Conservation (phyloP, 305 asterid species). For the Solanum hybrid region DNA sequence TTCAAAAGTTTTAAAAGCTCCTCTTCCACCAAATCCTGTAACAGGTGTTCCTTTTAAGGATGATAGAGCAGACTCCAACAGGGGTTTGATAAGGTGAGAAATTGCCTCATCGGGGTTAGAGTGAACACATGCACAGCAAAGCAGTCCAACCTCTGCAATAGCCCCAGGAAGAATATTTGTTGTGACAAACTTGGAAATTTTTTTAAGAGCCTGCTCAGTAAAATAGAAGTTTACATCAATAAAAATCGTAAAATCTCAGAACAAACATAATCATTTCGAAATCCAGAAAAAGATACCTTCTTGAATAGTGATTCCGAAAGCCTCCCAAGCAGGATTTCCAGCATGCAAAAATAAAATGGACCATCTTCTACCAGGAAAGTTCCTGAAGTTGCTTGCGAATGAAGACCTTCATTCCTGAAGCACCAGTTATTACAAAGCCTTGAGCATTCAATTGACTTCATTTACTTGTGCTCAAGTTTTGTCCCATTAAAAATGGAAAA, state of each 20-base stretch:
- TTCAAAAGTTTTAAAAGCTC: conserved; percentile 32
- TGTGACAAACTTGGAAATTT: conserved; percentile 79
- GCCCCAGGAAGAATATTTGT: conserved; percentile 99
- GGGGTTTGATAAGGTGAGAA: conserved; percentile 69
- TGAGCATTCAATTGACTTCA: conserved; percentile 2
- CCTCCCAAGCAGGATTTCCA: conserved; percentile 88
- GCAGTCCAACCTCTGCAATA: conserved; percentile 92
- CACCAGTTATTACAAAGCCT: conserved; percentile 15
- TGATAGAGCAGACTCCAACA: conserved; percentile 59
- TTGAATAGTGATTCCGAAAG: conserved; percentile 81
- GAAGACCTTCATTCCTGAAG: conserved; percentile 83
- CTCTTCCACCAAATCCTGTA: conserved; percentile 69
- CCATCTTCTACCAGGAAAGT: conserved; percentile 96
- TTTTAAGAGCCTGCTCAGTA: conserved; percentile 70
- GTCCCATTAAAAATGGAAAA: conserved; percentile 9
- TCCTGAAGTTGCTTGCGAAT: conserved; percentile 70
- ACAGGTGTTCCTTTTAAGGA: conserved; percentile 69
- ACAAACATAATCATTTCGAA: neutral
- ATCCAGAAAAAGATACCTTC: conserved; percentile 44
- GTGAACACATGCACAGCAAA: conserved; percentile 95
- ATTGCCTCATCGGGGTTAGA: conserved; percentile 87
- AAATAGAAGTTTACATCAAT: conserved; percentile 13
- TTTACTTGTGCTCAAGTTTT: conserved; percentile 9
- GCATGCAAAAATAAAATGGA: conserved; percentile 90
- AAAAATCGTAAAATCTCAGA: neutral